Evolutionary conservation across 306 rosid species (phyloP), one percentile per base, ranked within the genome.

Genomic region (Fragaria iinumae): DNA sequence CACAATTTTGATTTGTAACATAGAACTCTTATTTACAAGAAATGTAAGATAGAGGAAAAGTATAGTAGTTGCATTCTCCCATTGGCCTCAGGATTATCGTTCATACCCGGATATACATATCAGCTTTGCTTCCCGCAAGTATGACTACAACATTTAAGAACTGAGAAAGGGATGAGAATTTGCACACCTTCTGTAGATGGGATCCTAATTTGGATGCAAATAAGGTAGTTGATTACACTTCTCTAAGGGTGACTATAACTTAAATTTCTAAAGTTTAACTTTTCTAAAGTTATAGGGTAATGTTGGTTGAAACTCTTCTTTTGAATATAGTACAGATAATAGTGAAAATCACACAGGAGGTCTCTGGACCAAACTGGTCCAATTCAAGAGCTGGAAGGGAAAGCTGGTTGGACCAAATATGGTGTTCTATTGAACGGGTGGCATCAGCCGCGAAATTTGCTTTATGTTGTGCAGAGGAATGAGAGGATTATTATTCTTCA

Each of bases 1-100:
- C 87, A 82, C 91, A 92, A 87, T 96, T 95, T 95, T 95, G 97
- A 88, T 92, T 87, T 95, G 99, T 91, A 87, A 87, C 96, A 92
- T 90, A 89, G 83, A 81, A 87, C 88, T 82, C 77, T 77, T 87
- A 74, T 86, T 88, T 86, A 78, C 85, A 81, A 85, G 85, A 84
- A 88, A 83, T 89, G 93, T 91, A 80, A 82, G 87, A 90, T 89
- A 92, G 76, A 87, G 84, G 81, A 55, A 50, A 75, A 72, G 69
- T 34, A 73, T 74, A 73, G 79, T 73, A 67, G 84, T 80, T 73
- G 87, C 87, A 86, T 83, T 89, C 89, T 74, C 82, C 88, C 75
- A 27, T 82, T 77, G 64, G 41, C 59, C 81, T 71, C 77, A 63
- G 74, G 29, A 69, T 65, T 73, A 47, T 81, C 67, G 50, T 43